Evolutionary conservation across 768 basidiomycete species (phyloP).

Genomic region (Boletus reticulatus): DNA sequence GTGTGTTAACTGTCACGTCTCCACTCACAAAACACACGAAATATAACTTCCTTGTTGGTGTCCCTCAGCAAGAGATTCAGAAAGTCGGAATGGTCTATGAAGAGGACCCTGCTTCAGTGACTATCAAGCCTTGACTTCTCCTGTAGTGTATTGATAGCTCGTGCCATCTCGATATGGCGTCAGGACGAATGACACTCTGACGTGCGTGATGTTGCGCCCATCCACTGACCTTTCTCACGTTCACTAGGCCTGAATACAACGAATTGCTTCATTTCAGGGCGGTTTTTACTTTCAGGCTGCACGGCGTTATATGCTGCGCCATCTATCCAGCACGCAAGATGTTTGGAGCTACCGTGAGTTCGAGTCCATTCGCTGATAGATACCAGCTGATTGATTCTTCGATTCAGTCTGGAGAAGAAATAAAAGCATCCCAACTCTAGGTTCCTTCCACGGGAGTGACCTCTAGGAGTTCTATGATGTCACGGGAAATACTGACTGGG

Average conservation of each 20-base stretch:
- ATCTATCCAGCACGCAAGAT: not conserved
- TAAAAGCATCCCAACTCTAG: conserved; percentile 1
- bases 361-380: not conserved
- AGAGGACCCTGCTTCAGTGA: no score
- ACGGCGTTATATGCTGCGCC: not conserved
- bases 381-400: not conserved
- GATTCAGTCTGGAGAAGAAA: conserved; percentile 11
- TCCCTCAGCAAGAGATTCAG: conserved; percentile 1
- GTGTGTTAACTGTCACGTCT: not conserved
- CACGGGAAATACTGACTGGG: conserved; percentile 8
- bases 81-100: not conserved
- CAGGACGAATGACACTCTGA: no score
- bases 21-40: not conserved
- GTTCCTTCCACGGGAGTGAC: conserved; percentile 20
- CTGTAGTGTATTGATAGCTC: no score
- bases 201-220: no score
- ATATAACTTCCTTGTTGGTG: conserved; percentile 12
- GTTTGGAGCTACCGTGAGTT: not conserved
- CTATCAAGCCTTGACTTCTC: no score
- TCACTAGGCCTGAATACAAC: no score
- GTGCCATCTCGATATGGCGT: no score
- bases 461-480: conserved; percentile 15
- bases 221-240: no score
- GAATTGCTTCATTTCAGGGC: no score
- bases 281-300: no score